phyloP scores from a whole-genome alignment of 129 eudicot genomes.

The Deinandra increscens region DNA sequence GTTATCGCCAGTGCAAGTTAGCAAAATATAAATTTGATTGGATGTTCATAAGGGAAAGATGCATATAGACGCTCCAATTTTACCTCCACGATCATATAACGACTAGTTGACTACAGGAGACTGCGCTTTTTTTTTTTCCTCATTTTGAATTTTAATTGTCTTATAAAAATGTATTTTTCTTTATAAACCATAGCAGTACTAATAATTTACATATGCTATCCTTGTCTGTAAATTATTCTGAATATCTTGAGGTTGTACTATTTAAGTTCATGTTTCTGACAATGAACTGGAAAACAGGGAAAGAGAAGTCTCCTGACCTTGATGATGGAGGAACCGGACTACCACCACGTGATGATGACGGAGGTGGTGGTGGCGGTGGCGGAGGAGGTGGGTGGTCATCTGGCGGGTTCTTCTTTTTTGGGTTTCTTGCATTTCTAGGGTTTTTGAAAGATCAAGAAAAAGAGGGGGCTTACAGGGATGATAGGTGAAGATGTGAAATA shows the following conservation, averaged over 20 bases:
- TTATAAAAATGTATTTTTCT: no score
- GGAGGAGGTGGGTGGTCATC: constrained; percentile 73
- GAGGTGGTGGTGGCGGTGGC: constrained; percentile 82
- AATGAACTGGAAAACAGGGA: constrained; percentile 40
- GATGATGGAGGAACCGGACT: constrained; percentile 86
- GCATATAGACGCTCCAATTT: background rate
- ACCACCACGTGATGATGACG: constrained; percentile 90
- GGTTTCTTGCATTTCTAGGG: constrained; percentile 76
- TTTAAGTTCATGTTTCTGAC: constrained; percentile 5
- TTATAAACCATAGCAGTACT: background rate
- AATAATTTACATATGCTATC: background rate
- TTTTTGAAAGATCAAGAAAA: constrained; percentile 63
- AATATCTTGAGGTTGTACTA: background rate
- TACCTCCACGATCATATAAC: background rate
- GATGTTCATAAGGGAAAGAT: no score
- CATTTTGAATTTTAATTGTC: background rate
- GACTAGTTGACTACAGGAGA: background rate
- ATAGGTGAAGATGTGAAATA: constrained; percentile 2
- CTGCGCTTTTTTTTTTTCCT: background rate
- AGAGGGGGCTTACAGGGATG: constrained; percentile 39
- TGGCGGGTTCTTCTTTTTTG: constrained; percentile 88
- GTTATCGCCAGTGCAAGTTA: no score
- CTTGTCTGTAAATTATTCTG: background rate
- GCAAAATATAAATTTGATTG: no score
- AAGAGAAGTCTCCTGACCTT: constrained; percentile 85